phyloP scores from a whole-genome alignment of 306 rosid species.

The Quercus cerris region DNA sequence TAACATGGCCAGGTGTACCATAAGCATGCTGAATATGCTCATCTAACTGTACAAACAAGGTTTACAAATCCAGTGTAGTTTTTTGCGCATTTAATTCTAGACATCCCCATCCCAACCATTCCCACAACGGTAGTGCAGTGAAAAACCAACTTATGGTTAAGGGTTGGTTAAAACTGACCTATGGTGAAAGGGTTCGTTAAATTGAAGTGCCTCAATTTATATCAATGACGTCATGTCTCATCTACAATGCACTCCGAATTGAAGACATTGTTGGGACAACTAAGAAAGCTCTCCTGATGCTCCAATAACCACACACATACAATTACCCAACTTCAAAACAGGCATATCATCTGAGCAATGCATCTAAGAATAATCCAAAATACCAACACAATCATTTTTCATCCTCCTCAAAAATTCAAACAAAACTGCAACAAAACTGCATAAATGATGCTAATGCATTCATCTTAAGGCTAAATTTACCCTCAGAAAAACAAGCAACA shows the following conservation, averaged over 20 bases:
- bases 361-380: not conserved
- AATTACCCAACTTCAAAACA: not conserved
- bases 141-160: constrained; percentile 6
- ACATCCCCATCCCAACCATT: not conserved
- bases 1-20: constrained; percentile 1
- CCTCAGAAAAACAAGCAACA: not conserved
- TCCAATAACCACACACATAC: not conserved
- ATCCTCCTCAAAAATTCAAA: not conserved
- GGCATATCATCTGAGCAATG: not conserved
- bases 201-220: not conserved
- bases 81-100: constrained; percentile 4
- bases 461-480: not conserved
- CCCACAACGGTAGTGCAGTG: not conserved
- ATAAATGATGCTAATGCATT: not conserved
- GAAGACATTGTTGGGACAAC: not conserved
- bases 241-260: not conserved
- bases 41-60: not conserved
- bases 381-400: not conserved
- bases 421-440: too few relatives aligned
- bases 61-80: not conserved
- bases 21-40: not conserved
- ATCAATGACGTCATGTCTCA: not conserved
- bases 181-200: not conserved
- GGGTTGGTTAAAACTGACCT: not conserved
- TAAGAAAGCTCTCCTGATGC: not conserved